Evolutionary conservation across 2,329 filamentous ascomycete species (phyloP).

Genomic region (Aureobasidium sp.): DNA sequence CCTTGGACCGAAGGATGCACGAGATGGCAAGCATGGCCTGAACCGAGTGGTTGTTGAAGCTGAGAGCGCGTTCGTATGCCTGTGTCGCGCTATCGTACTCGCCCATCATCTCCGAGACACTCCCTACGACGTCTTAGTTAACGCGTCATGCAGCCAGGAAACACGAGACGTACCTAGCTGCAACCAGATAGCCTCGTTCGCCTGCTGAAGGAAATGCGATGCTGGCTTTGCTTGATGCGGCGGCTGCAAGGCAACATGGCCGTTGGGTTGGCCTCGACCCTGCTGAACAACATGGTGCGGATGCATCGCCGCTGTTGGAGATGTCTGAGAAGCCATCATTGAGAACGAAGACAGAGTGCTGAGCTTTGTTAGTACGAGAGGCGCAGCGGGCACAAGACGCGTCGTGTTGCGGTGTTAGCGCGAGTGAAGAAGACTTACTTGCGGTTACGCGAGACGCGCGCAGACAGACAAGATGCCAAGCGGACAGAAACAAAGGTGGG

Average conservation of each 20-base stretch:
- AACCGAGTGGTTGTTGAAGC: constrained; percentile 80
- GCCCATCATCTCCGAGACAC: constrained; percentile 76
- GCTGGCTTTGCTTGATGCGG: constrained; percentile 51
- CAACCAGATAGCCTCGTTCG: constrained; percentile 87
- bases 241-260: constrained; percentile 26
- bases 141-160: background rate
- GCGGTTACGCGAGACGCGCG: constrained; percentile 10
- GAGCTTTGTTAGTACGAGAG: background rate
- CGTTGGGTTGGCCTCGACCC: constrained; percentile 48
- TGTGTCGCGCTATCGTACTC: constrained; percentile 81
- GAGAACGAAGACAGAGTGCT: background rate
- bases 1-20: constrained; percentile 79
- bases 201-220: constrained; percentile 63
- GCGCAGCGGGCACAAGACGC: background rate
- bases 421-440: background rate
- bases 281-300: constrained; percentile 58
- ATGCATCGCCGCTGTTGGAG: constrained; percentile 65
- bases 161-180: constrained; percentile 64
- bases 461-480: constrained; percentile 9
- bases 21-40: constrained; percentile 92
- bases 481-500: constrained; percentile 6
- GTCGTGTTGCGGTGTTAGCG: background rate
- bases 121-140: constrained; percentile 48
- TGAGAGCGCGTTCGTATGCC: constrained; percentile 83
- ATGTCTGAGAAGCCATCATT: constrained; percentile 49